Percentiles rank a stretch among this genome's conserved stretches.
Conservation (phyloP, 2,329 filamentous ascomycete genomes). For the Coniochaeta ligniaria region DNA sequence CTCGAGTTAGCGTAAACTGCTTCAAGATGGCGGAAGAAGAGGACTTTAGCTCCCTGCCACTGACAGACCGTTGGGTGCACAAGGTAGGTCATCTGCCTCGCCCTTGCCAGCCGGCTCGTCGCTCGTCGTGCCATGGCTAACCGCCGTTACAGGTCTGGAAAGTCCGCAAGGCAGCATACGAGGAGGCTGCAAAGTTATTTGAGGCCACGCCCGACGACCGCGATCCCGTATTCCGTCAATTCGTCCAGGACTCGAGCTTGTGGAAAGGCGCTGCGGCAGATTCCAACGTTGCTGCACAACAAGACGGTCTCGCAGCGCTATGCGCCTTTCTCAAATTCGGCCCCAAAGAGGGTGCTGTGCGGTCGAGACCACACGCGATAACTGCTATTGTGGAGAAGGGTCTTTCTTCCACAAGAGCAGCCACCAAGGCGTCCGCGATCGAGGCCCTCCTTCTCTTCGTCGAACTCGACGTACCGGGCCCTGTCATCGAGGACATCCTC, state of each 20-base stretch:
- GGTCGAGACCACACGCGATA: constrained; percentile 71
- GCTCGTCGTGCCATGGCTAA: background rate
- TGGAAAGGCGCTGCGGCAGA: constrained; percentile 93
- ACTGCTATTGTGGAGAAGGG: constrained; percentile 85
- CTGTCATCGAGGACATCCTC: constrained; percentile 84
- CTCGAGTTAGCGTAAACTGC: constrained; percentile 2
- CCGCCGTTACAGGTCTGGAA: constrained; percentile 70
- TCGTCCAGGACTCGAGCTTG: constrained; percentile 72
- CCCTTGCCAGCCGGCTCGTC: background rate
- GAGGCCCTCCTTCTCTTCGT: constrained; percentile 85
- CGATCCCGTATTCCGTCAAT: constrained; percentile 80
- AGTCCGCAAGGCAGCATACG: constrained; percentile 89
- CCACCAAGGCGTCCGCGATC: constrained; percentile 77
- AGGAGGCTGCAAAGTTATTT: constrained; percentile 85
- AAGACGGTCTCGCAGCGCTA: constrained; percentile 81
- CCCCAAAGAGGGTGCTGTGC: constrained; percentile 68
- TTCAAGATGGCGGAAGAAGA: constrained; percentile 73
- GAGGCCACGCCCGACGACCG: constrained; percentile 76
- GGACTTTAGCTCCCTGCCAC: constrained; percentile 71
- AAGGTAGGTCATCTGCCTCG: constrained; percentile 44
- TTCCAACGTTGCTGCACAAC: constrained; percentile 93
- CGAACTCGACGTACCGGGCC: constrained; percentile 78
- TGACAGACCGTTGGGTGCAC: constrained; percentile 76
- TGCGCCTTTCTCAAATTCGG: constrained; percentile 91
- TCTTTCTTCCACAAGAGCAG: constrained; percentile 76